Conservation (phyloP, 2,329 filamentous ascomycete species). For the Colletotrichum ledebouriae region DNA sequence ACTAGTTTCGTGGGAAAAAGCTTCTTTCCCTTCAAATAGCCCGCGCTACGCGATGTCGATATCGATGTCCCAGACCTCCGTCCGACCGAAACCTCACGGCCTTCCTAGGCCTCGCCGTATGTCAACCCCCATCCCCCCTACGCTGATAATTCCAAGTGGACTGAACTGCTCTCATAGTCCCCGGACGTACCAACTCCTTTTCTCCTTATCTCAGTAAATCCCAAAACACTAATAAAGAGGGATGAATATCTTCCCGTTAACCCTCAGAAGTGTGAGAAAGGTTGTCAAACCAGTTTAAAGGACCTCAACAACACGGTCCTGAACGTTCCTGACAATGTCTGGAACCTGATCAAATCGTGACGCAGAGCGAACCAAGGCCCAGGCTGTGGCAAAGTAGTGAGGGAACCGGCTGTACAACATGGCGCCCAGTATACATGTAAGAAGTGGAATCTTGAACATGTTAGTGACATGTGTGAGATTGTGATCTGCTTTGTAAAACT, state of each 20-base stretch:
- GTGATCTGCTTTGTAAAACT: slow-evolving; percentile 44
- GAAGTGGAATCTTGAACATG: slow-evolving; percentile 62
- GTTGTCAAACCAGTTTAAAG: slow-evolving; percentile 17
- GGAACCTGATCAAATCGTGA: slow-evolving; percentile 34
- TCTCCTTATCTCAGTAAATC: slow-evolving; percentile 25
- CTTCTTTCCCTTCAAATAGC: slow-evolving; percentile 4
- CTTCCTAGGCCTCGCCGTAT: slow-evolving; percentile 16
- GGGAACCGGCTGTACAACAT: slow-evolving; percentile 67
- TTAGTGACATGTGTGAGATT: slow-evolving; percentile 43
- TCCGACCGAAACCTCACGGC: slow-evolving; percentile 11
- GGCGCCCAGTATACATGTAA: slow-evolving; percentile 62
- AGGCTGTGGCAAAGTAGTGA: slow-evolving; percentile 53
- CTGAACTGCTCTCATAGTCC: slow-evolving; percentile 23
- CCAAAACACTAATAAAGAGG: slow-evolving; percentile 25
- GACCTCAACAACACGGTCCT: slow-evolving; percentile 47
- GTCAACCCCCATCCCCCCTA: background rate
- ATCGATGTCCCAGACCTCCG: slow-evolving; percentile 21
- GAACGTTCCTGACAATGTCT: slow-evolving; percentile 37
- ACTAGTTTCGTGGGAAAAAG: slow-evolving; percentile 27
- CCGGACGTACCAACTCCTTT: slow-evolving; percentile 36
- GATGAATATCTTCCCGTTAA: background rate
- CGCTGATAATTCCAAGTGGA: slow-evolving; percentile 12
- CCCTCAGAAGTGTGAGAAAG: slow-evolving; percentile 3
- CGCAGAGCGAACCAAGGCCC: slow-evolving; percentile 40
- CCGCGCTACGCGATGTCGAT: slow-evolving; percentile 25